Evolutionary conservation across 2,329 filamentous ascomycete species (phyloP), one percentile per base, ranked within the genome.

Genomic region (Cercospora brassicicola): DNA sequence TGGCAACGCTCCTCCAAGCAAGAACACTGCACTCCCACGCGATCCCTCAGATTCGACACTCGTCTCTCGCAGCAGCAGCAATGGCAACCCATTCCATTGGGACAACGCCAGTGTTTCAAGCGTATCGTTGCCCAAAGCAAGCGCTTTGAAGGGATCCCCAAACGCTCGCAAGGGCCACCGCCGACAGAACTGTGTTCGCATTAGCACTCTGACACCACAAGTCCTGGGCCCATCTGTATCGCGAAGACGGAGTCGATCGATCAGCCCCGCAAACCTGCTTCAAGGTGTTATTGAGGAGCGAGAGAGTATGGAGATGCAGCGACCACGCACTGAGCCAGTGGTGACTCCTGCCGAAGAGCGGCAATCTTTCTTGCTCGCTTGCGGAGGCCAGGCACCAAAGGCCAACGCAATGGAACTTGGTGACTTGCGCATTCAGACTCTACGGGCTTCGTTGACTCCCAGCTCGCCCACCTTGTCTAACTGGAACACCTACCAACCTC

Each of bases 61-160:
- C 31, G 73, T 75, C 13, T 80, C 79, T 6, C 76, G 61, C 28
- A 45, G 75, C n/a, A 83, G 80, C 68, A 82, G 81, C 71, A 80
- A 81, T 56, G 81, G 80, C 2, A 82, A 83, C 64, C 81, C 82
- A 0, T 83, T 83, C 64, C 81, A 82, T 64, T 83, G 81, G 81
- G 82, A 83, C 74, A 77, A 10, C 70, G 77, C 62, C 13, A 61
- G 66, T 13, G 64, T 64, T n/a, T 75, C 77, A 2, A 56, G 31
- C 53, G 36, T 45, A 1, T 45, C 18, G 4, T 67, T 77, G 1
- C 74, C 75, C 0, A 83, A 81, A 65, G 79, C 81, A 10, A 82
- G 81, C 7, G 80, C 80, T 0, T 57, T 82, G 68, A 83, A 83
- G 71, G 80, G 81, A 0, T 83, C 81, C 57, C 81, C 82, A 1